Evolutionary conservation across 352 stramenopile species (phyloP), one percentile per base, ranked within the genome.

Genomic region (Phytopythium kandeliae): DNA sequence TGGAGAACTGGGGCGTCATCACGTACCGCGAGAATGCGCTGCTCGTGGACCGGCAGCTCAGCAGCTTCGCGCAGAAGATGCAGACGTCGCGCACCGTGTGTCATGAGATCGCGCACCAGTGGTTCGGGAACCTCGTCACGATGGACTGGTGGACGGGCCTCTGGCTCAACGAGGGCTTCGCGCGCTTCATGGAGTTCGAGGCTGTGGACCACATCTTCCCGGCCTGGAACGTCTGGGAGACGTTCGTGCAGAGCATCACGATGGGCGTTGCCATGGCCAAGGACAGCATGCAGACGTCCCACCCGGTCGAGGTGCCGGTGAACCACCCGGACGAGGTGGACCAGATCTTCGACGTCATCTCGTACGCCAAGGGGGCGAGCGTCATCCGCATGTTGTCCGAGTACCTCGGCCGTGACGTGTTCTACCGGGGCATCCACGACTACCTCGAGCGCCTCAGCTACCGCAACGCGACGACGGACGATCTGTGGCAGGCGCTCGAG

Each of bases 121-220:
- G 78, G 81, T 98, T 98, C 52, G 95, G 96, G 36, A 99, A 99
- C 62, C 68, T 99, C 0, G 97, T 99, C 13, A 99, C 97, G 9
- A 99, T 99, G 96, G 80, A 92, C 24, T 99, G 97, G 77, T 98
- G 92, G 92, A 94, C 90, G n/a, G 85, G 87, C 4, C 62, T 98
- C 33, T 98, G 92, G 92, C 78, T 99, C 3, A 99, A 99, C 67
- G 97, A 99, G 65, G 96, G 96, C 21, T 99, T 99, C 63, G 97
- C 97, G 3, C 88, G 71, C 37, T 99, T 96, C 78, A 97, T 97
- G 70, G 95, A 99, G 67, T 97, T 97, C 47, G 92, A 91, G 48
- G 91, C 92, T 2, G 84, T 96, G 15, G 67, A 98, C 65, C 51
- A 79, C 36, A 76, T 98, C 24, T 98, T 97, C 71, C 95, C 95